phyloP scores from a whole-genome alignment of 2,329 filamentous ascomycete genomes.

The Chrysoporthe austroafricana region DNA sequence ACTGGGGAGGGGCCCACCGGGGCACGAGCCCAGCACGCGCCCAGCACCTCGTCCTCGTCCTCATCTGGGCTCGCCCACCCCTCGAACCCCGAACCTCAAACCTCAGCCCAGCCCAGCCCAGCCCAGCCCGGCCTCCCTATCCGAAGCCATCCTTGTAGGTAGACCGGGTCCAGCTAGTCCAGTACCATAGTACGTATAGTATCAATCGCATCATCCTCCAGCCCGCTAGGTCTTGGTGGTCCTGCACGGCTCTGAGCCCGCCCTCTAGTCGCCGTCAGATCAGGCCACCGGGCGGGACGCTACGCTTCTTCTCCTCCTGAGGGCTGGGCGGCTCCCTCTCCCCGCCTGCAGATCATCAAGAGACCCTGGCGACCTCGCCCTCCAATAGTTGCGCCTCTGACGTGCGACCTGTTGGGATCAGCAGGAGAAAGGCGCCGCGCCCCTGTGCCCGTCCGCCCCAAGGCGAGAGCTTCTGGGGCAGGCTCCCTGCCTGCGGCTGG shows the following conservation, averaged over 20 bases:
- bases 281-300: background rate
- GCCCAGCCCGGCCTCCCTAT: background rate
- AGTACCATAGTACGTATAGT: background rate
- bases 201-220: background rate
- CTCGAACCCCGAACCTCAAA: background rate
- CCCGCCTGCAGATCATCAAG: conserved; percentile 6
- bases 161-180: no score
- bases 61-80: background rate
- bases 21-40: background rate
- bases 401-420: background rate
- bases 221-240: background rate
- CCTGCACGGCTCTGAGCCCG: background rate
- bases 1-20: background rate
- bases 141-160: background rate
- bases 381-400: background rate
- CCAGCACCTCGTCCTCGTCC: no score
- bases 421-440: conserved; percentile 2
- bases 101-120: conserved; percentile 4
- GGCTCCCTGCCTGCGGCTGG: no score
- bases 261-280: background rate
- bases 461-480: no score
- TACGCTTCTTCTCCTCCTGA: background rate
- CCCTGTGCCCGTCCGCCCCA: background rate
- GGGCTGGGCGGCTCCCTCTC: background rate
- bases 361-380: no score